Percentiles rank a stretch among this genome's conserved stretches.
These are phyloP conservation scores for Oryza coarctata DNA, from an alignment of 176 grass and related monocot genomes.

Conservation along the genomic window DNA sequence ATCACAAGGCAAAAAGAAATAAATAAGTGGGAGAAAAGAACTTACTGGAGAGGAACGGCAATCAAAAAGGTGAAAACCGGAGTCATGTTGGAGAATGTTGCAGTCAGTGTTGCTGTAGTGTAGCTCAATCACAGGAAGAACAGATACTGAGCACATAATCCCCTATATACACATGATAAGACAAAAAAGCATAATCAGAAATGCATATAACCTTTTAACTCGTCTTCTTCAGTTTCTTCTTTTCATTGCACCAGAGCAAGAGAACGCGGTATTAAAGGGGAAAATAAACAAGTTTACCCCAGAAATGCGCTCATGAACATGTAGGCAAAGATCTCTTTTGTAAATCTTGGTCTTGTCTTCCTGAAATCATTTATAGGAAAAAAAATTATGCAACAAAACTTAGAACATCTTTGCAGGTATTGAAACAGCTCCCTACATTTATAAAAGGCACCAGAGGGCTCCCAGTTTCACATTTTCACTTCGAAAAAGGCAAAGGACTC, in stretches of 20 bases:
- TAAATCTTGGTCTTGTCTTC: constrained; percentile 62
- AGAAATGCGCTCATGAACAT: constrained; percentile 56
- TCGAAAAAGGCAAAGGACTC: background rate
- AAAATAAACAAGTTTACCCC: constrained; percentile 39
- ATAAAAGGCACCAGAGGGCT: background rate
- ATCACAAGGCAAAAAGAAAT: background rate
- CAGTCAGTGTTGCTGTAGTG: constrained; percentile 59
- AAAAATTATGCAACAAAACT: background rate
- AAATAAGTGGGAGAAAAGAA: background rate
- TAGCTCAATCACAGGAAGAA: constrained; percentile 63
- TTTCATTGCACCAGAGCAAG: background rate
- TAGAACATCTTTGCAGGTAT: background rate
- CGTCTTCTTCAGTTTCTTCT: background rate
- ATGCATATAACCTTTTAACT: background rate
- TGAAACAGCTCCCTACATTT: background rate
- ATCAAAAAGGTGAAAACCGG: constrained; percentile 70
- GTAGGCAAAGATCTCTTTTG: constrained; percentile 62
- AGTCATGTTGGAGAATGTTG: constrained; percentile 63
- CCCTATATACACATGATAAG: constrained; percentile 31
- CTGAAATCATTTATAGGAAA: constrained; percentile 32
- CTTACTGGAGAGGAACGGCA: constrained; percentile 47
- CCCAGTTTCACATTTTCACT: background rate
- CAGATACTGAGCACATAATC: constrained; percentile 50
- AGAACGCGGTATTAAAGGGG: background rate
- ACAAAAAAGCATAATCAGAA: constrained; percentile 1